phyloP scores from a whole-genome alignment of 2,329 filamentous ascomycete species.

The Penicillium sp. region DNA sequence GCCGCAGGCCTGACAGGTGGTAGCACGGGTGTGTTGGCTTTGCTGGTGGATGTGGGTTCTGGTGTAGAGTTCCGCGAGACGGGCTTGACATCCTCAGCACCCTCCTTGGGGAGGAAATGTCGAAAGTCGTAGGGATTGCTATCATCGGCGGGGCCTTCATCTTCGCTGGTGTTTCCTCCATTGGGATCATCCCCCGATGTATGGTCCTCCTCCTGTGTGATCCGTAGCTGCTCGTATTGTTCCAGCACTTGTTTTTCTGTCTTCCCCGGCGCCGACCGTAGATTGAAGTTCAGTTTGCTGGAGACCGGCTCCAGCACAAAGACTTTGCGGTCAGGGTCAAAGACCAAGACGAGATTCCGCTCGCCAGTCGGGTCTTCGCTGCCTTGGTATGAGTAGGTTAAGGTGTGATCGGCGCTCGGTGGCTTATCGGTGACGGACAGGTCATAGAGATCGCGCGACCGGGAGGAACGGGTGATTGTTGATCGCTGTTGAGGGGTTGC shows the following conservation, averaged over 20 bases:
- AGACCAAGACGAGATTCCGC: constrained; percentile 61
- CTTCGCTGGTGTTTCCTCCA: constrained; percentile 35
- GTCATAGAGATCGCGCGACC: constrained; percentile 41
- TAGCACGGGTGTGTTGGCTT: constrained; percentile 38
- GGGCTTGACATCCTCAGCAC: constrained; percentile 38
- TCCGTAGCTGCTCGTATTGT: constrained; percentile 66
- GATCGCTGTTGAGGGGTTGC: constrained; percentile 42
- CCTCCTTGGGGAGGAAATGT: constrained; percentile 50
- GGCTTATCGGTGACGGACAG: constrained; percentile 47
- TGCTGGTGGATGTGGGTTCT: constrained; percentile 37
- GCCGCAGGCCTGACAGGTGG: constrained; percentile 31
- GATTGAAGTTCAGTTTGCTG: constrained; percentile 85
- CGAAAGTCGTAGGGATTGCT: constrained; percentile 53
- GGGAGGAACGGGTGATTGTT: constrained; percentile 37
- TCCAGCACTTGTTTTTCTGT: constrained; percentile 65
- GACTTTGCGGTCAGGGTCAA: constrained; percentile 71
- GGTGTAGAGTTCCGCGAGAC: constrained; percentile 39
- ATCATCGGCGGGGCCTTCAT: constrained; percentile 47
- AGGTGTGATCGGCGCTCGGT: constrained; percentile 40
- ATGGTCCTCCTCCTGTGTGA: constrained; percentile 40
- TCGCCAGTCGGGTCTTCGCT: constrained; percentile 42
- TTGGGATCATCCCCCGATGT: constrained; percentile 37
- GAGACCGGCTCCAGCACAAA: constrained; percentile 82
- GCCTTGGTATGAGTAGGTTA: constrained; percentile 45
- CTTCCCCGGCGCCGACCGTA: constrained; percentile 69